Percentiles rank a stretch among this genome's conserved stretches.
These are phyloP conservation scores for Dendrobium chrysotoxum DNA, from an alignment of 106 monocot genomes.

Conservation along the genomic window DNA sequence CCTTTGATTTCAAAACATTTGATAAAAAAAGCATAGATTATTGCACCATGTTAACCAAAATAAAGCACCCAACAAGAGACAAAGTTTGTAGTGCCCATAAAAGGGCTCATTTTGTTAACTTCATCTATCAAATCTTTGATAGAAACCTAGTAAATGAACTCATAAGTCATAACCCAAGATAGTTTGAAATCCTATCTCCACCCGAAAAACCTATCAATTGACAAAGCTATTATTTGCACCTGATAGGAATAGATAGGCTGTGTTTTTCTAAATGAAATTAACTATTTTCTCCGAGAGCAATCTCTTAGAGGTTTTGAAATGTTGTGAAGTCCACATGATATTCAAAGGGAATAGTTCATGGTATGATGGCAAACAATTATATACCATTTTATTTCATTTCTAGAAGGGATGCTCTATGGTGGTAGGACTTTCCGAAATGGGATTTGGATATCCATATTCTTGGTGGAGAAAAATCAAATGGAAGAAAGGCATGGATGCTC, in stretches of 20 bases:
- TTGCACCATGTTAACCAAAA: neutral
- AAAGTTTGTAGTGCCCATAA: neutral
- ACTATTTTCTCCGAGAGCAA: neutral
- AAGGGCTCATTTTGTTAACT: neutral
- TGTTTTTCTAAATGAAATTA: neutral
- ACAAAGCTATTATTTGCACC: neutral
- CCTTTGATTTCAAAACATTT: neutral
- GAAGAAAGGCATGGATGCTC: neutral
- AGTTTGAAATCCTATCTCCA: neutral
- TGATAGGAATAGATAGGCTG: neutral
- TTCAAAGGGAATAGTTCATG: neutral
- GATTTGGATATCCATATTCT: neutral
- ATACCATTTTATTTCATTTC: neutral
- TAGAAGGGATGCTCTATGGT: neutral
- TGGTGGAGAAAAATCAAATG: neutral
- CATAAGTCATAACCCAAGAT: neutral
- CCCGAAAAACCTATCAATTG: neutral
- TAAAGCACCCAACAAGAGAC: slow-evolving; percentile 1
- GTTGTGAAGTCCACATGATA: neutral
- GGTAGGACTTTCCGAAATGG: neutral
- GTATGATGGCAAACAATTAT: neutral
- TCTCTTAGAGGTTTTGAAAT: neutral
- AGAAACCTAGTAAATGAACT: neutral
- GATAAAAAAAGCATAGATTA: neutral
- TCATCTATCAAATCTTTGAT: neutral